These are phyloP conservation scores for Chrysochromulina parva DNA, from an alignment of 78 protist species.

Conservation along the genomic window DNA sequence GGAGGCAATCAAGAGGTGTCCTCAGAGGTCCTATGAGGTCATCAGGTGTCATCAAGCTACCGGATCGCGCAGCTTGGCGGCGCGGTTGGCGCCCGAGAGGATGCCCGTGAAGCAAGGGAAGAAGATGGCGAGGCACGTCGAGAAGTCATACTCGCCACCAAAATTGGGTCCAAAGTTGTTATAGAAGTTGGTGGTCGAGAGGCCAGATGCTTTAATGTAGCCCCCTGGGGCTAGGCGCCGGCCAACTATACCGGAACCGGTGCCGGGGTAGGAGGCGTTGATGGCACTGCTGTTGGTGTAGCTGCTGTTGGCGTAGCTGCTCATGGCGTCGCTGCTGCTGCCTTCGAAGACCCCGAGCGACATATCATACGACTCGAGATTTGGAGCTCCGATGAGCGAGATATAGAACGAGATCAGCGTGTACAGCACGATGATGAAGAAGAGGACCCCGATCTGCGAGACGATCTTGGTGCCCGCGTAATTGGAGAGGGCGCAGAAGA, in stretches of 20 bases:
- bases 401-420: not conserved
- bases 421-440: conserved; percentile 26
- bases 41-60: too few species aligned
- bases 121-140: conserved; percentile 10
- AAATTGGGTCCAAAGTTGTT: conserved; percentile 18
- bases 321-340: too few species aligned
- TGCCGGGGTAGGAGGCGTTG: too few species aligned
- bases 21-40: too few species aligned
- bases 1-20: not conserved
- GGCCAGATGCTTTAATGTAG: not conserved
- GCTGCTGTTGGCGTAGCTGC: too few species aligned
- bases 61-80: conserved; percentile 17
- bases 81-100: conserved; percentile 34
- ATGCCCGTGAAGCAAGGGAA: conserved; percentile 51
- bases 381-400: conserved; percentile 19
- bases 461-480: not conserved
- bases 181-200: not conserved
- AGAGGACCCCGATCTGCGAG: not conserved
- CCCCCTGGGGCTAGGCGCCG: too few species aligned
- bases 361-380: not conserved
- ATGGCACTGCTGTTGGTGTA: too few species aligned
- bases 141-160: not conserved
- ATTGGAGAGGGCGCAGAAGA: not conserved
- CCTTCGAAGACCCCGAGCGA: too few species aligned
- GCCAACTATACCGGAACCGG: too few species aligned